Evolutionary conservation across 2,329 filamentous ascomycete species (phyloP), one percentile per base, ranked within the genome.

Genomic region (Trichophyton mentagrophytes): DNA sequence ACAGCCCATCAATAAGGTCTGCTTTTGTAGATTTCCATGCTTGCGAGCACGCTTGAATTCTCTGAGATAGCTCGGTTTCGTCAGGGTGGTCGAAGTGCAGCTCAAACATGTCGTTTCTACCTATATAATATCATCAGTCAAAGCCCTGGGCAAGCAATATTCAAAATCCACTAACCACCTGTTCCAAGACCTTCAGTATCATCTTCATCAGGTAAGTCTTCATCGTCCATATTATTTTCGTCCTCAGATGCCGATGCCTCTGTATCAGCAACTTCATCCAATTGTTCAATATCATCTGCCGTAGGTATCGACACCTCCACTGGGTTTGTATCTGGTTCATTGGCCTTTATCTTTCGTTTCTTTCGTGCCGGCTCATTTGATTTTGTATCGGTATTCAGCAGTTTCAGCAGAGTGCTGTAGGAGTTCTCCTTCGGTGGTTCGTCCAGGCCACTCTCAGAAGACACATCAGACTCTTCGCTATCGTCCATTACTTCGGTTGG

Each of bases 21-120:
- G 69, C 71, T 62, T 75, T 79, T 33, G 71, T 70, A 9, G 69
- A 72, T 5, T 69, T 69, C 82, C 80, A 84, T 63, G 78, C 73
- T 51, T 78, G 79, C 9, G 74, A 69, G 5, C 74, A 69, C 33
- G 76, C 72, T 62, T 79, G 73, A 40, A 82, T 68, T 40, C 74
- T 81, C 65, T 76, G 74, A 1, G 79, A 75, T 6, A 90, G 74
- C 47, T 80, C 73, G 4, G 80, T 78, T 57, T 87, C 82, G 53
- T 91, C 81, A 0, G 85, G 83, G 47, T 79, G 79, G 38, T 84
- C 82, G 70, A 95, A 95, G 73, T 96, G 92, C 6, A 78, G 75
- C 64, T 93, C 87, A 68, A 95, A 96, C 0, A 89, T 87, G 71
- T 95, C 88, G 11, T 30, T 30, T n/a, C 40, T 60, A 8, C 17